Percentiles rank a stretch among this genome's conserved stretches.
Conservation (phyloP, 306 rosid species). For the Sicyos edulis region DNA sequence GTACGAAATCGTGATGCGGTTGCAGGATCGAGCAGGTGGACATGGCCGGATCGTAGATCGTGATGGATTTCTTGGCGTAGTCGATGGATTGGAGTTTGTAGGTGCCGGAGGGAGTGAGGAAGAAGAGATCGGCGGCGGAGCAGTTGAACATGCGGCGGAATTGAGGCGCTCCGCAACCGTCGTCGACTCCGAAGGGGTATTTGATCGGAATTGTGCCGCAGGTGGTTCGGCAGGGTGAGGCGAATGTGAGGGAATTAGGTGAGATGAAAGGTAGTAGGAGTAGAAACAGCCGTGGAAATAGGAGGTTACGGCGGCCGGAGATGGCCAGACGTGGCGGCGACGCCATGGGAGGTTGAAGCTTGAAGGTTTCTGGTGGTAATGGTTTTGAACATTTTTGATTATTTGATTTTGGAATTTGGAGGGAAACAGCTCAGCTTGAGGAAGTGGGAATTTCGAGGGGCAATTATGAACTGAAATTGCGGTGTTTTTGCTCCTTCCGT, state of each 20-base stretch:
- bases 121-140: constrained; percentile 50
- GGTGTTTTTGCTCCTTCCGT: neutral
- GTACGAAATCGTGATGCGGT: constrained; percentile 74
- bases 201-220: constrained; percentile 64
- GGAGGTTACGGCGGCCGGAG: neutral
- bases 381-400: neutral
- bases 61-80: constrained; percentile 48
- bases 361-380: neutral
- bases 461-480: constrained; percentile 11
- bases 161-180: constrained; percentile 91
- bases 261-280: neutral
- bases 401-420: neutral
- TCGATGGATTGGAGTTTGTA: constrained; percentile 86
- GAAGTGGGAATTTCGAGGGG: neutral
- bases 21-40: constrained; percentile 92
- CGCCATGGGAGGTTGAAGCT: neutral
- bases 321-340: neutral
- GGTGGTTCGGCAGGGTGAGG: constrained; percentile 59
- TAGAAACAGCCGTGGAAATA: neutral
- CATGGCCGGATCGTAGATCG: constrained; percentile 76
- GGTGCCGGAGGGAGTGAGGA: constrained; percentile 68
- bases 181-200: constrained; percentile 79
- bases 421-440: neutral
- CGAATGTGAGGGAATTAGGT: neutral
- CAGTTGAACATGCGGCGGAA: constrained; percentile 74